Conservation (phyloP, 805 yeast genomes). For the Ogataea angusta region DNA sequence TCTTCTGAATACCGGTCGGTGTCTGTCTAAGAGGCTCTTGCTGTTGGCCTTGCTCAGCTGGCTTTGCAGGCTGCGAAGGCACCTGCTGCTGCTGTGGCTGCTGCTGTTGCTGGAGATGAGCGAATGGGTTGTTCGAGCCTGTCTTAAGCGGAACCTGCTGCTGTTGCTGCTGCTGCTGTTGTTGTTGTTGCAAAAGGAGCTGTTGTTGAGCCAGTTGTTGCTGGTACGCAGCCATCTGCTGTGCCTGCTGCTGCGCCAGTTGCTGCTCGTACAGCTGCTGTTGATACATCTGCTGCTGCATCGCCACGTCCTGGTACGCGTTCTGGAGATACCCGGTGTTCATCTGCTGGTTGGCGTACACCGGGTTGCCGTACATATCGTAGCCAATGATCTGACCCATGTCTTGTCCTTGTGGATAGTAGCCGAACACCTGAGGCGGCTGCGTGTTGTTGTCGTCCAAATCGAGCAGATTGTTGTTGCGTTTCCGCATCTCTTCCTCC, state of each 20-base stretch:
- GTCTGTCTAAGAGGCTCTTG: constrained; percentile 42
- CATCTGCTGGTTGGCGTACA: constrained; percentile 49
- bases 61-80: constrained; percentile 1
- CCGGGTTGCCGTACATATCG: constrained; percentile 69
- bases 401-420: constrained; percentile 24
- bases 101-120: constrained; percentile 32
- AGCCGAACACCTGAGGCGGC: constrained; percentile 30
- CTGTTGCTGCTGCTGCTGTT: constrained; percentile 25
- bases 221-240: constrained; percentile 20
- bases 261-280: constrained; percentile 27
- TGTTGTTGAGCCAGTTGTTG: constrained; percentile 24
- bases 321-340: constrained; percentile 52
- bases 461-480: constrained; percentile 51
- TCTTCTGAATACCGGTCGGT: constrained; percentile 51
- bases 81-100: constrained; percentile 26
- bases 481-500: constrained; percentile 65
- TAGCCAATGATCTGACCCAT: constrained; percentile 36
- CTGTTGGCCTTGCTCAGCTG: neutral
- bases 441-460: constrained; percentile 42
- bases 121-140: constrained; percentile 38
- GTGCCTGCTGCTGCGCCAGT: constrained; percentile 21
- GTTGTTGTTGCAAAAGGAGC: constrained; percentile 28
- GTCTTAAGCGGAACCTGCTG: constrained; percentile 38
- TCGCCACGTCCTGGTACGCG: constrained; percentile 35
- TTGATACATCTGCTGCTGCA: constrained; percentile 17